Conservation (phyloP, 176 grass and related monocot species). For the bread wheat (Triticum aestivum) region IWGSC_CS_RefSeq_v2.1 NC_057799.1:307556892-307557391, state of each 20-base stretch:
- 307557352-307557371: slow-evolving; percentile 46
- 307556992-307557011: neutral
- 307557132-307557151: neutral
- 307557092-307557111: neutral
- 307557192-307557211: slow-evolving; percentile 79
- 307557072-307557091: neutral
- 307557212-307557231: slow-evolving; percentile 72
- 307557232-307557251: slow-evolving; percentile 83
- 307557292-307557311: slow-evolving; percentile 53
- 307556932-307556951: no score
- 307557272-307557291: slow-evolving; percentile 74
- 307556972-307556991: neutral
- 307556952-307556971: neutral
- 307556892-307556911: no score
- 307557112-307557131: neutral
- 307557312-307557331: slow-evolving; percentile 78
- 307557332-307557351: slow-evolving; percentile 74
- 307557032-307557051: neutral
- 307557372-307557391: slow-evolving; percentile 74
- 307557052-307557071: neutral
- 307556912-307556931: no score
- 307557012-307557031: neutral
- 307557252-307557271: slow-evolving; percentile 90
- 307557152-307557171: slow-evolving; percentile 8
- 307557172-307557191: slow-evolving; percentile 29